These are phyloP conservation scores for Telfairia occidentalis DNA, from an alignment of 331 rosid species.

Conservation along the genomic window DNA sequence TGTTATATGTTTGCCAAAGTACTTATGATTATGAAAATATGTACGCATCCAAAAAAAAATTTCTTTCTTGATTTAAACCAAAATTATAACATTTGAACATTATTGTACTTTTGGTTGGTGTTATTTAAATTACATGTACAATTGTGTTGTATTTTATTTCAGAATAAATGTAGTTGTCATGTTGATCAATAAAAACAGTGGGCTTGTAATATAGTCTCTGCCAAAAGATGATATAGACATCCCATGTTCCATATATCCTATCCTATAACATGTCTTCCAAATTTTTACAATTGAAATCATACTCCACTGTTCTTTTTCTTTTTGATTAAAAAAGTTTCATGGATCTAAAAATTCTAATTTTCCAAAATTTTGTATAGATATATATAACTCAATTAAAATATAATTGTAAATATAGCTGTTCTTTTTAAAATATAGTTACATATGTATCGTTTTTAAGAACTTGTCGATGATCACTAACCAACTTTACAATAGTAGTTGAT, in stretches of 20 bases:
- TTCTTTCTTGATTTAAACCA: neutral
- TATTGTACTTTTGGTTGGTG: neutral
- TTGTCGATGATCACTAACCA: no score
- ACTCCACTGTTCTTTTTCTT: neutral
- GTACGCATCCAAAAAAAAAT: no score
- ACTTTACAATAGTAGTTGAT: no score
- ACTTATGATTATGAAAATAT: no score
- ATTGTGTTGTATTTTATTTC: neutral
- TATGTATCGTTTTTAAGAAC: no score
- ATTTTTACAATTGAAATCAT: neutral
- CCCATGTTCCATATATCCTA: constrained; percentile 1
- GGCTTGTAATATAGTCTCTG: neutral
- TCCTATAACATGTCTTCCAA: neutral
- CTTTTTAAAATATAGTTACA: no score
- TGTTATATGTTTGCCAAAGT: no score
- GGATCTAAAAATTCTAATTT: neutral
- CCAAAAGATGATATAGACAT: neutral
- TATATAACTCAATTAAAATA: neutral
- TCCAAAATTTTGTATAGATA: neutral
- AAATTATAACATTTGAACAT: neutral
- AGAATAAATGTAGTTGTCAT: neutral
- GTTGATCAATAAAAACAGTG: constrained; percentile 4
- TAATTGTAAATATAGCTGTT: no score
- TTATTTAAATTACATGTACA: neutral
- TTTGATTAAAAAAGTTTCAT: neutral